Evolutionary conservation across 257 asterid species (phyloP).

Genomic region (Cinchona pubescens): DNA sequence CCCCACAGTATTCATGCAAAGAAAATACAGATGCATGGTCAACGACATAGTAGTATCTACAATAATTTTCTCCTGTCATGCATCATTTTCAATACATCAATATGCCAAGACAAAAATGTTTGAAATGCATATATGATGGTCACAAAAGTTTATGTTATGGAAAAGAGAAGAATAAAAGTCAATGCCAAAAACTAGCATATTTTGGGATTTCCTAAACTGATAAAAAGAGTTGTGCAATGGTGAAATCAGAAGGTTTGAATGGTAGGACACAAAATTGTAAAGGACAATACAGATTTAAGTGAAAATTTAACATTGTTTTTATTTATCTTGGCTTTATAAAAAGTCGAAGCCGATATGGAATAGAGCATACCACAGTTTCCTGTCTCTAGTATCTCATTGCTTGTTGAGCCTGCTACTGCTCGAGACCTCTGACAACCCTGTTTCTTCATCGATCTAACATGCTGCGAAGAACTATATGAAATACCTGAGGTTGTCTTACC

Average conservation of each 20-base stretch:
- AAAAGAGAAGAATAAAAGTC: background rate
- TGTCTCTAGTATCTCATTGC: constrained; percentile 12
- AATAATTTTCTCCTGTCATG: background rate
- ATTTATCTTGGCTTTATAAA: too few species aligned
- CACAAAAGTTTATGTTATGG: background rate
- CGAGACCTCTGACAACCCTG: constrained; percentile 29
- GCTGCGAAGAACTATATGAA: constrained; percentile 24
- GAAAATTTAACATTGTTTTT: background rate
- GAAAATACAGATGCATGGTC: background rate
- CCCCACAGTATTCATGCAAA: background rate
- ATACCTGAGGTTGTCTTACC: constrained; percentile 29
- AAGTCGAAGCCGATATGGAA: background rate
- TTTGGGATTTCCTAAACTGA: background rate
- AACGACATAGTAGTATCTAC: background rate
- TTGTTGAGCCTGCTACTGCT: constrained; percentile 22
- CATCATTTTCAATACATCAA: background rate
- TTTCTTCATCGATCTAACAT: constrained; percentile 22
- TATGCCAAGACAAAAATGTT: background rate
- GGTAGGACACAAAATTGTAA: background rate
- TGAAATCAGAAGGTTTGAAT: background rate
- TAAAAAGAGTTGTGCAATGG: background rate
- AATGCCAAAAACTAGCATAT: background rate
- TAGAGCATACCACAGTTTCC: constrained; percentile 21
- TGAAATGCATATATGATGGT: background rate
- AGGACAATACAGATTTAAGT: background rate